Base-by-base conservation (phyloP, 371 early-diverging fungal genomes). In the Saksenaea oblongispora region DNA sequence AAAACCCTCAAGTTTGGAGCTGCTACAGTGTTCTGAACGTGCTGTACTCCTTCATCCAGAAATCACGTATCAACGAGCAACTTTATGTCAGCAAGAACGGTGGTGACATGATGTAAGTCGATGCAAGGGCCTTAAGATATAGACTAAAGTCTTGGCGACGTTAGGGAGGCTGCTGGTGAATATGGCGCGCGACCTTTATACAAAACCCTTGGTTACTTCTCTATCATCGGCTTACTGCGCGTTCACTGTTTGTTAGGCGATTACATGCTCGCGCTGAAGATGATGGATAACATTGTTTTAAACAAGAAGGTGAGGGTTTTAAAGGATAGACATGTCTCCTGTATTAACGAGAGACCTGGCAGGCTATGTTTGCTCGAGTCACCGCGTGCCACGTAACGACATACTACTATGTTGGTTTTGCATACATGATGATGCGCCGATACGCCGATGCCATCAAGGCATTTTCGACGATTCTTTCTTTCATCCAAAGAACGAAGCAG, bases 391-490 rank as follows among this genome's bases (percentile, higher is more conserved):
- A 96, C 72, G 94, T 97, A 53, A 94, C 96, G n/a, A 91, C 95
- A 13, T 96, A 92, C 84, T 97, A 97, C 82, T 95, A 96, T 75
- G 91, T 96, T 55, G 97, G 96, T 54, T 96, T 95, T 71, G 91
- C 96, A 28, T 97, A 96, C 86, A 88, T 95, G 93, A 97, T 97
- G 98, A 92, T 96, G 91, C 86, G 96, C 59, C 85, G 98, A 54
- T 97, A 95, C 71, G 88, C 95, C 37, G 98, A 97, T 72, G 98
- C 98, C 59, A 94, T 95, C 84, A 91, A 91, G 74, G 87, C 92
- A 18, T 95, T 95, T 82, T 88, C 93, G 17, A 93, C 93, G 69
- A 91, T 96, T 71, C 85, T 95, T 61, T 87, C 91, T 26, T 96
- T 93, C 74, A 91, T 97, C 60, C 85, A 91, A 66, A 88, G 95